A percentile compares a stretch with the other conserved stretches of the same genome.
phyloP scores from a whole-genome alignment of 257 asterid genomes.

The Mitragyna speciosa region DNA sequence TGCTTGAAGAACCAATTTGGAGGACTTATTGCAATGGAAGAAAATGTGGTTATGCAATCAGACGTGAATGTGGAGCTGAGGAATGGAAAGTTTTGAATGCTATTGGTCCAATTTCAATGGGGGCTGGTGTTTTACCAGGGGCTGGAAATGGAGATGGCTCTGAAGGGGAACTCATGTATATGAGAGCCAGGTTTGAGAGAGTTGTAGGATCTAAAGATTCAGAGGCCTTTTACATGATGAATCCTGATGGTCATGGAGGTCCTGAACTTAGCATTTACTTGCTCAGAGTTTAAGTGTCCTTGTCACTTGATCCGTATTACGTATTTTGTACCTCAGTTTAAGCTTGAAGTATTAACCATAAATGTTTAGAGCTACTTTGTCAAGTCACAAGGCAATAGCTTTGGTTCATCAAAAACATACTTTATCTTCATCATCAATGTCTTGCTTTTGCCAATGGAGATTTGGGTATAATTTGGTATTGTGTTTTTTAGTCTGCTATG shows the following conservation, averaged over 20 bases:
- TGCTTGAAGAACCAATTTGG: slow-evolving; percentile 72
- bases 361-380: background rate
- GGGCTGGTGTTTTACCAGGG: slow-evolving; percentile 93
- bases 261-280: slow-evolving; percentile 90
- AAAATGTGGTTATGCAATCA: slow-evolving; percentile 80
- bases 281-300: slow-evolving; percentile 56
- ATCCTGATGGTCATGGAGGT: slow-evolving; percentile 91
- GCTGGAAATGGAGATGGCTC: slow-evolving; percentile 31
- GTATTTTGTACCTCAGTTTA: background rate
- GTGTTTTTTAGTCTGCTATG: background rate
- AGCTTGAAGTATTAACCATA: background rate
- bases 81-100: slow-evolving; percentile 82
- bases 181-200: slow-evolving; percentile 92
- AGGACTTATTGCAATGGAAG: slow-evolving; percentile 87
- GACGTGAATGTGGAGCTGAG: slow-evolving; percentile 76
- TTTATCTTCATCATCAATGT: background rate
- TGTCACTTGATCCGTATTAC: background rate
- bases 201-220: slow-evolving; percentile 93
- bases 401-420: background rate
- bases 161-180: slow-evolving; percentile 85
- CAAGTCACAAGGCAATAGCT: background rate
- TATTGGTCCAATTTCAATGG: slow-evolving; percentile 86
- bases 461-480: background rate
- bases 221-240: slow-evolving; percentile 96
- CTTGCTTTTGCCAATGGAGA: background rate